Evolutionary conservation across 106 monocot genomes (phyloP).

Genomic region (Acorus gramineus): DNA sequence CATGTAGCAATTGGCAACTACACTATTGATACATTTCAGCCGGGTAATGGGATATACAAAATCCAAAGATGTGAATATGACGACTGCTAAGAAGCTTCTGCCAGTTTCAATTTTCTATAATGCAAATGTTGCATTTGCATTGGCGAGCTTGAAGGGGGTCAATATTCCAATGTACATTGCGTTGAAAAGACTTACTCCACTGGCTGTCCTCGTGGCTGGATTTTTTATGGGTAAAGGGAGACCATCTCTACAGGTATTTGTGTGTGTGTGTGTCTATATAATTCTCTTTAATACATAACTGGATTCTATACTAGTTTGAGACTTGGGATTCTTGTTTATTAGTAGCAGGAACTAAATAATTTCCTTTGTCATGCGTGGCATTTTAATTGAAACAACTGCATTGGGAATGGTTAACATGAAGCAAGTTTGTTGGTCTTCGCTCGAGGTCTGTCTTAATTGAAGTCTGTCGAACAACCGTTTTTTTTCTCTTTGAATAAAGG

Average conservation of each 20-base stretch:
- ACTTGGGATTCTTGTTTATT: no score
- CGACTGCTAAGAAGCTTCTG: conserved; percentile 84
- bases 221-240: conserved; percentile 69
- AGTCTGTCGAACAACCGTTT: no score
- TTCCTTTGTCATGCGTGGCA: not conserved
- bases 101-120: conserved; percentile 91
- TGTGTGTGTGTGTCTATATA: not conserved
- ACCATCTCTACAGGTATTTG: conserved; percentile 63
- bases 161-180: conserved; percentile 99
- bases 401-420: no score
- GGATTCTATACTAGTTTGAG: no score
- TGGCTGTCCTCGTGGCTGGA: conserved; percentile 79
- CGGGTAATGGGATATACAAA: conserved; percentile 44
- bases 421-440: no score
- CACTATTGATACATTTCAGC: conserved; percentile 64
- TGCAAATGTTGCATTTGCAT: conserved; percentile 95
- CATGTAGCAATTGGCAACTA: conserved; percentile 65
- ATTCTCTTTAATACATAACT: no score
- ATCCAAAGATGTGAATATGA: conserved; percentile 38
- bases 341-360: not conserved
- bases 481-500: no score
- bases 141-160: conserved; percentile 90
- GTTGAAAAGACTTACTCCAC: conserved; percentile 89
- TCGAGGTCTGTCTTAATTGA: no score
- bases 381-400: no score